Conservation (phyloP, 768 basidiomycete species). For the Piloderma croceum region DNA sequence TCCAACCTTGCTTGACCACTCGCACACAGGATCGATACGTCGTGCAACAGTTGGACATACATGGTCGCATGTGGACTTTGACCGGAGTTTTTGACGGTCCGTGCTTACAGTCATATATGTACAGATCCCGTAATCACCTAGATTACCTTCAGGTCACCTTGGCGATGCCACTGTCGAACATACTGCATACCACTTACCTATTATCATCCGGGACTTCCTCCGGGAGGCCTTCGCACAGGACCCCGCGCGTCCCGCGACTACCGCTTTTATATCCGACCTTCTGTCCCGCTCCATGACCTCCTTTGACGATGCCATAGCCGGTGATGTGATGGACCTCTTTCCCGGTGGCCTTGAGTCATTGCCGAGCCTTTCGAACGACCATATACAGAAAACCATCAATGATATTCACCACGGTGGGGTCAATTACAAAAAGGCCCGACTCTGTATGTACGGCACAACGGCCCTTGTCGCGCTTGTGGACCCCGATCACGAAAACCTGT, state of each 20-base stretch:
- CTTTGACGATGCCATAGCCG: constrained; percentile 64
- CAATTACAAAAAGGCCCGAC: constrained; percentile 59
- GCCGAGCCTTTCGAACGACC: constrained; percentile 45
- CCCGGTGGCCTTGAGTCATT: constrained; percentile 48
- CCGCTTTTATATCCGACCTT: constrained; percentile 48
- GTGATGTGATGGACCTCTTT: constrained; percentile 59
- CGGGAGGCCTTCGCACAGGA: constrained; percentile 35
- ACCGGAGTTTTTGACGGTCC: constrained; percentile 68
- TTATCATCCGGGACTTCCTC: constrained; percentile 58
- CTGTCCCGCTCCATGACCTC: constrained; percentile 54
- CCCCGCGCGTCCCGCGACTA: constrained; percentile 34
- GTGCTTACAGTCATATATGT: constrained; percentile 16
- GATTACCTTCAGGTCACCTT: constrained; percentile 45
- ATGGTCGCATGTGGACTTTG: constrained; percentile 55
- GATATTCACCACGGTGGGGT: constrained; percentile 52
- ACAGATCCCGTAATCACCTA: constrained; percentile 5
- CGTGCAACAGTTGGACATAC: constrained; percentile 49
- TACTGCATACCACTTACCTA: constrained; percentile 61
- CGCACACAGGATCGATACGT: constrained; percentile 63
- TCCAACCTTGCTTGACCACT: constrained; percentile 53
- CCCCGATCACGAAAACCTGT: constrained; percentile 61
- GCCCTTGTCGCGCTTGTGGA: constrained; percentile 70
- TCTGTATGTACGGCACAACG: constrained; percentile 78
- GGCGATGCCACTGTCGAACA: constrained; percentile 68
- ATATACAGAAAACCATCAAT: constrained; percentile 57